These are phyloP conservation scores for Penicillium sp. DNA, from an alignment of 2,329 filamentous ascomycete species.

Conservation along the genomic window DNA sequence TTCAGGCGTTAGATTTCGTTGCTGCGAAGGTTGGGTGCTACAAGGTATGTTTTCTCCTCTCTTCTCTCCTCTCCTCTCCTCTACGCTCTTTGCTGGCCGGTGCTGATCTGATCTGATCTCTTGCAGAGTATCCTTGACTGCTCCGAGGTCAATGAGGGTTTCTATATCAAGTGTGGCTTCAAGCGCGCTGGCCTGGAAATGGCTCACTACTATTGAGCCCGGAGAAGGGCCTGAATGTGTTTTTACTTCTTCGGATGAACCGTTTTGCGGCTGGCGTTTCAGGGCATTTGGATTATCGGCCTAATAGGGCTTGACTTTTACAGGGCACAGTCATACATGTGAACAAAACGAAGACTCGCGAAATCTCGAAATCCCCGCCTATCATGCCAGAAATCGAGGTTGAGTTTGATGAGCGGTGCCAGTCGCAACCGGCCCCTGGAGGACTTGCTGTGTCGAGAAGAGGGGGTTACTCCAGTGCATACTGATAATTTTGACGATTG, in stretches of 20 bases:
- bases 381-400: no score
- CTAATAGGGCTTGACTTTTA: slow-evolving; percentile 7
- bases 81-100: background rate
- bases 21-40: slow-evolving; percentile 91
- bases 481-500: no score
- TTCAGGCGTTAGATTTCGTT: slow-evolving; percentile 89
- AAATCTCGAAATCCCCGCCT: no score
- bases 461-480: no score
- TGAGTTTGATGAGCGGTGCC: no score
- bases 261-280: slow-evolving; percentile 19
- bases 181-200: slow-evolving; percentile 91
- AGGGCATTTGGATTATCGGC: slow-evolving; percentile 14
- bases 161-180: slow-evolving; percentile 98
- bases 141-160: slow-evolving; percentile 93
- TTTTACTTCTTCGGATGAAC: slow-evolving; percentile 6
- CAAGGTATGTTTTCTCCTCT: slow-evolving; percentile 59
- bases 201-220: slow-evolving; percentile 81
- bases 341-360: slow-evolving; percentile 3
- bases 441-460: no score
- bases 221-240: no score
- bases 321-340: slow-evolving; percentile 9
- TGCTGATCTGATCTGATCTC: background rate
- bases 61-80: background rate
- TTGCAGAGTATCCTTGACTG: slow-evolving; percentile 87
- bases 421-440: no score